phyloP scores from a whole-genome alignment of 208 protist species.

The Trypanosoma mega region DNA sequence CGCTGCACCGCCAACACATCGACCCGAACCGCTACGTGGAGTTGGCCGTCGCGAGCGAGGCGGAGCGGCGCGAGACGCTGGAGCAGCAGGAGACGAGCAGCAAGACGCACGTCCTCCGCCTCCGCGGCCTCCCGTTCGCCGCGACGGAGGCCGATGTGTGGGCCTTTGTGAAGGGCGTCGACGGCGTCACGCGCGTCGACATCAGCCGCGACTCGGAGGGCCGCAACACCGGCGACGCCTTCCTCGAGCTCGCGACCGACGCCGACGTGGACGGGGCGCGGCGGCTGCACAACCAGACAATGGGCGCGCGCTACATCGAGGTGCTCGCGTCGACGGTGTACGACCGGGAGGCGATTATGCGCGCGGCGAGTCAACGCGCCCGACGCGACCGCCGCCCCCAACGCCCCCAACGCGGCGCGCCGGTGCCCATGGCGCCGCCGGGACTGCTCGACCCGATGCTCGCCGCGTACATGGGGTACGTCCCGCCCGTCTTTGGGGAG shows the following conservation, averaged over 20 bases:
- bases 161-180: constrained; percentile 39
- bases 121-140: constrained; percentile 71
- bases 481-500: constrained; percentile 20
- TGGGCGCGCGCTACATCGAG: constrained; percentile 74
- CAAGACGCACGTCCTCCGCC: constrained; percentile 43
- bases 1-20: constrained; percentile 40
- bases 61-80: constrained; percentile 17
- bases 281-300: constrained; percentile 35
- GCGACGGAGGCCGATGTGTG: constrained; percentile 51
- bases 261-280: constrained; percentile 33
- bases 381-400: constrained; percentile 17
- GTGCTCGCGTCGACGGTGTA: constrained; percentile 41
- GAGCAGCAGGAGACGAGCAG: constrained; percentile 27
- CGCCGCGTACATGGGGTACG: constrained; percentile 17
- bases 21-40: constrained; percentile 41
- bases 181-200: constrained; percentile 38
- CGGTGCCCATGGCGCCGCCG: constrained; percentile 13
- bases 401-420: background rate
- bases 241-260: constrained; percentile 46
- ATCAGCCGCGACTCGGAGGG: constrained; percentile 40
- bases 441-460: constrained; percentile 15
- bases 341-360: constrained; percentile 49
- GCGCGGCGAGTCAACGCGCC: constrained; percentile 27
- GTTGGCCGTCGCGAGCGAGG: constrained; percentile 28
- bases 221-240: constrained; percentile 66